Base-by-base conservation (phyloP, 2,329 filamentous ascomycete genomes). In the Scytalidium lignicola region DNA sequence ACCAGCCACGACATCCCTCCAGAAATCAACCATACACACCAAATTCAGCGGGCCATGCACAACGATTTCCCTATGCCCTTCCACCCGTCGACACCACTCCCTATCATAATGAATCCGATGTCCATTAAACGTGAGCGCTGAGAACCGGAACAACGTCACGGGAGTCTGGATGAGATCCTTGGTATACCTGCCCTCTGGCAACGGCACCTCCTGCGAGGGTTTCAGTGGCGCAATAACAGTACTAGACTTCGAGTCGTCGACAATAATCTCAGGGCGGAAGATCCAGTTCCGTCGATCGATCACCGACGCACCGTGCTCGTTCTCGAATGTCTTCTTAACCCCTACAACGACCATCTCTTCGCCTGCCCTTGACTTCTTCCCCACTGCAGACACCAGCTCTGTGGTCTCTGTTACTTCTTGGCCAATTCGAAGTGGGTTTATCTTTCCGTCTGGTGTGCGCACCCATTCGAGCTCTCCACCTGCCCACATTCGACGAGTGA, bases 101-200 rank as follows among this genome's bases (percentile, higher is more conserved):
- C 51, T 93, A 85, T 90, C 87, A 58, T 92, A 85, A 65, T 95
- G 90, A 48, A 95, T 95, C 56, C 82, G 83, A 66, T 95, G 90
- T 0, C 82, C 88, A 62, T 95, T 95, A 71, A 90, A 90, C 0
- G 88, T 95, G 39, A 95, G 70, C 0, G 88, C 88, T 0, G 86
- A 90, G 71, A 90, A 95, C 17, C 88, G 81, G 67, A 93, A 95
- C 1, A 95, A 41, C 32, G 58, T 22, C 51, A 59, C 51, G 26
- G 58, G 55, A 18, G 59, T 39, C 58, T 67, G 45, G 61, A 58
- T 50, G 41, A 60, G 58, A 29, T 60, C 59, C 75, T 1, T 69
- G 0, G 43, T 51, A 39, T 60, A 39, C 15, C 37, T 51, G 18
- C 52, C 57, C 28, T 55, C 44, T n/a, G 58, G 51, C 4, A 60